These are phyloP conservation scores for Hypoxylon fragiforme DNA, from an alignment of 495 filamentous ascomycete genomes.

Conservation along the genomic window DNA sequence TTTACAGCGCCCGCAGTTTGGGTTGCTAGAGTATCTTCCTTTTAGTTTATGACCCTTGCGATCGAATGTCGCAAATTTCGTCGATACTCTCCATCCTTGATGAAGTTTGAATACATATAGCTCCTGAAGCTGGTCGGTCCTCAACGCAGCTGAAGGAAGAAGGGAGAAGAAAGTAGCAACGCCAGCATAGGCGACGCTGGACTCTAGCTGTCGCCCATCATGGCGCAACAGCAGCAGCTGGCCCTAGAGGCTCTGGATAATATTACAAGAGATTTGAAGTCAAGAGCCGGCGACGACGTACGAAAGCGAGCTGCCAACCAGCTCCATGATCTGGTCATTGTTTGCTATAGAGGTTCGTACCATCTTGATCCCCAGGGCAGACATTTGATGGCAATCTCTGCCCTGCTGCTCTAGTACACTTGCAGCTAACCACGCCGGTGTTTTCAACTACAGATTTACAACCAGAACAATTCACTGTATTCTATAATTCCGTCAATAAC, in stretches of 20 bases:
- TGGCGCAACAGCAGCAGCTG: constrained; percentile 41
- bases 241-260: constrained; percentile 41
- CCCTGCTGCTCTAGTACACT: not conserved
- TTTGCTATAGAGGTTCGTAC: constrained; percentile 40
- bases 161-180: not conserved
- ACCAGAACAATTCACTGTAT: constrained; percentile 73
- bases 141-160: constrained; percentile 29
- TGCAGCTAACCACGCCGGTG: constrained; percentile 9
- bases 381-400: not conserved
- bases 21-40: not conserved
- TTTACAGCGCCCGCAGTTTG: no score
- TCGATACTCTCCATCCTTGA: constrained; percentile 17
- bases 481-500: constrained; percentile 76
- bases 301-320: constrained; percentile 38
- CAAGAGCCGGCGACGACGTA: constrained; percentile 40
- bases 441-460: constrained; percentile 62
- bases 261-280: constrained; percentile 40
- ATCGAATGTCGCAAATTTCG: constrained; percentile 23
- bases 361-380: not conserved
- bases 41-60: constrained; percentile 11
- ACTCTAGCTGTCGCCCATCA: constrained; percentile 13
- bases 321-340: constrained; percentile 39
- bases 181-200: constrained; percentile 1
- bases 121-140: constrained; percentile 35
- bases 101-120: constrained; percentile 24